A percentile compares a stretch with the other conserved stretches of the same genome.
Evolutionary conservation across 2,329 filamentous ascomycete species (phyloP).

Genomic region (Diaporthe sp.): DNA sequence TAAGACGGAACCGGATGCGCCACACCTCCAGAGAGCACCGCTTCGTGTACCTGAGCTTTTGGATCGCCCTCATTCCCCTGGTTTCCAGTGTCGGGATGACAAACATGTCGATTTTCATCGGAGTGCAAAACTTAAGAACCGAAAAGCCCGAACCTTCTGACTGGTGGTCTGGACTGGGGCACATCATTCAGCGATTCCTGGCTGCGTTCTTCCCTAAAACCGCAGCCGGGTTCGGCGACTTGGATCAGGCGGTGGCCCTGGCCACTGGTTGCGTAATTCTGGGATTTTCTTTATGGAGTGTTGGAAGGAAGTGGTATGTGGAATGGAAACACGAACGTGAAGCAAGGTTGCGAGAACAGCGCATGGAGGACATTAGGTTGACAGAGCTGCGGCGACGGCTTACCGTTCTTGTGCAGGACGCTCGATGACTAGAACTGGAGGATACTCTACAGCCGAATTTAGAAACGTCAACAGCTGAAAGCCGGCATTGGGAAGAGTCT

Average conservation of each 20-base stretch:
- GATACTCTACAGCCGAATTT: background rate
- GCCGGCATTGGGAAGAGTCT: background rate
- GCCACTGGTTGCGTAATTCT: background rate
- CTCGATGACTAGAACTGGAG: background rate
- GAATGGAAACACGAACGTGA: background rate
- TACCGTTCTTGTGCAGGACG: background rate
- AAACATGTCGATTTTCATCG: background rate
- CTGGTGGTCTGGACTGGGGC: background rate
- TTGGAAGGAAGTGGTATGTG: background rate
- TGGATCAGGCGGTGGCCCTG: background rate
- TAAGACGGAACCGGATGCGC: no score
- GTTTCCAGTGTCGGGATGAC: background rate
- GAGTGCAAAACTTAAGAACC: background rate
- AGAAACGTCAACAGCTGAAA: background rate
- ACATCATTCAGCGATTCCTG: background rate
- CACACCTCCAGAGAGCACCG: background rate
- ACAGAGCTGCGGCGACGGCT: background rate
- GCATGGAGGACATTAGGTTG: background rate
- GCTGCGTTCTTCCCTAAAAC: background rate
- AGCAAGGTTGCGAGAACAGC: background rate
- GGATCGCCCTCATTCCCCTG: background rate
- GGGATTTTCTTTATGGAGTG: background rate
- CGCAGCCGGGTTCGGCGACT: background rate
- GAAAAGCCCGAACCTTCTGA: background rate
- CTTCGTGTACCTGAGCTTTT: background rate